phyloP scores from a whole-genome alignment of 805 yeast genomes.

The Grigorovia yakushimaensis region DNA sequence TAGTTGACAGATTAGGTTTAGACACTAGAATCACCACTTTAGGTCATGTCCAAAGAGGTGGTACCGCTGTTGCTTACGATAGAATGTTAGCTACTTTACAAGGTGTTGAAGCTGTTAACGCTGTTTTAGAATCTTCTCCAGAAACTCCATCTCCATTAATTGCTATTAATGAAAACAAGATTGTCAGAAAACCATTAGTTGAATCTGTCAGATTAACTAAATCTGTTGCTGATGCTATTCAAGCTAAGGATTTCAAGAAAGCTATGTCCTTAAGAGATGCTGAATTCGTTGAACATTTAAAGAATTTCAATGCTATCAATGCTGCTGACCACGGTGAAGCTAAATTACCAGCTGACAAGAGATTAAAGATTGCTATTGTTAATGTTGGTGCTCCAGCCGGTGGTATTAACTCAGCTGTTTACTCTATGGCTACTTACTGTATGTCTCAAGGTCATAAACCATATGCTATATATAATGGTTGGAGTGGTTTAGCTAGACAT shows the following conservation, averaged over 20 bases:
- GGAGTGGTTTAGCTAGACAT: constrained; percentile 56
- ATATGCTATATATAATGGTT: constrained; percentile 66
- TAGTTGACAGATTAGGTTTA: constrained; percentile 55
- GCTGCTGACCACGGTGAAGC: constrained; percentile 60
- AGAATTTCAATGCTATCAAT: constrained; percentile 55
- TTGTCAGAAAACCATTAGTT: constrained; percentile 55
- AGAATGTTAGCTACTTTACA: constrained; percentile 65
- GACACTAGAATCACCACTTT: constrained; percentile 71
- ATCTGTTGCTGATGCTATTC: constrained; percentile 62
- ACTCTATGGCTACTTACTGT: constrained; percentile 67
- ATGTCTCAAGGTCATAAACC: constrained; percentile 66
- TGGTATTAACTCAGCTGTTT: constrained; percentile 68
- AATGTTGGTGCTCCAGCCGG: constrained; percentile 78
- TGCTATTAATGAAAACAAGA: constrained; percentile 61
- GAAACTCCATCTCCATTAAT: constrained; percentile 74
- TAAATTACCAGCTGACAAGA: constrained; percentile 41
- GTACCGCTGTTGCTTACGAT: constrained; percentile 69
- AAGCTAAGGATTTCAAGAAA: constrained; percentile 51
- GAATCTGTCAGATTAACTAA: constrained; percentile 67
- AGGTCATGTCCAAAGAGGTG: constrained; percentile 81
- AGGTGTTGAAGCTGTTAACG: constrained; percentile 75
- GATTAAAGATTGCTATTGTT: constrained; percentile 57
- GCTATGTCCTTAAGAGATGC: constrained; percentile 68
- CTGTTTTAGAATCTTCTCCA: constrained; percentile 58
- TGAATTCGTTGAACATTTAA: constrained; percentile 54